Evolutionary conservation across 352 stramenopile species (phyloP).

Genomic region (Phytophthora hibernalis): DNA sequence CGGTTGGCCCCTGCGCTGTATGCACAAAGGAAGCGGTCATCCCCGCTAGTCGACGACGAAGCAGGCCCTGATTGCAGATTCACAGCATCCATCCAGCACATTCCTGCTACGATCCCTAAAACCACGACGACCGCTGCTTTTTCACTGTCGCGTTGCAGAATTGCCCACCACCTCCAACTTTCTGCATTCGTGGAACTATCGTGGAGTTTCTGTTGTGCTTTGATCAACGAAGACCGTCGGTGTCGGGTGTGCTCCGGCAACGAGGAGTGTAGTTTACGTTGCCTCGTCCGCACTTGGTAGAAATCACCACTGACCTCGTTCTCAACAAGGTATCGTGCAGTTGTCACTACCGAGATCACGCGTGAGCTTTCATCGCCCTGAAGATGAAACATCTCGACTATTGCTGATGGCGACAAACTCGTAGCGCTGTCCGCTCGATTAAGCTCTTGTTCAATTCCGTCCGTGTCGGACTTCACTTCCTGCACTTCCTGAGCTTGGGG

Average conservation of each 20-base stretch:
- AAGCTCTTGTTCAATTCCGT: constrained; percentile 5
- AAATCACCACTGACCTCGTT: constrained; percentile 73
- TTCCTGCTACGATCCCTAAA: constrained; percentile 58
- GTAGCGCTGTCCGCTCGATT: constrained; percentile 14
- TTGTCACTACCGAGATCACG: constrained; percentile 2
- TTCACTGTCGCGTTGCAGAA: constrained; percentile 42
- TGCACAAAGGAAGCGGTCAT: constrained; percentile 47
- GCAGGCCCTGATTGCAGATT: constrained; percentile 42
- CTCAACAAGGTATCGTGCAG: constrained; percentile 52
- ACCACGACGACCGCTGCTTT: constrained; percentile 53
- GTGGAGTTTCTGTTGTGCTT: constrained; percentile 19
- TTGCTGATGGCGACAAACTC: constrained; percentile 26
- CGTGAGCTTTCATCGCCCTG: constrained; percentile 18
- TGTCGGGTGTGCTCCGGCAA: constrained; percentile 5
- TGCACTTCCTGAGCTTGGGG: constrained; percentile 3
- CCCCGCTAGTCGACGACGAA: constrained; percentile 4
- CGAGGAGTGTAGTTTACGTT: constrained; percentile 8
- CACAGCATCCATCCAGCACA: constrained; percentile 74
- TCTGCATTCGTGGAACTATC: constrained; percentile 11
- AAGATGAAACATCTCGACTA: constrained; percentile 39
- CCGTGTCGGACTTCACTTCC: not conserved
- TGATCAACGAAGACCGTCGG: constrained; percentile 17
- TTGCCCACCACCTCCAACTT: constrained; percentile 18
- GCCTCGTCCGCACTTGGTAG: constrained; percentile 44
- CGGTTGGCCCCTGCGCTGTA: constrained; percentile 66